A percentile compares a stretch with the other conserved stretches of the same genome.
Conservation (phyloP, 441 rosid genomes). For the Arabidopsis lyrata region DNA sequence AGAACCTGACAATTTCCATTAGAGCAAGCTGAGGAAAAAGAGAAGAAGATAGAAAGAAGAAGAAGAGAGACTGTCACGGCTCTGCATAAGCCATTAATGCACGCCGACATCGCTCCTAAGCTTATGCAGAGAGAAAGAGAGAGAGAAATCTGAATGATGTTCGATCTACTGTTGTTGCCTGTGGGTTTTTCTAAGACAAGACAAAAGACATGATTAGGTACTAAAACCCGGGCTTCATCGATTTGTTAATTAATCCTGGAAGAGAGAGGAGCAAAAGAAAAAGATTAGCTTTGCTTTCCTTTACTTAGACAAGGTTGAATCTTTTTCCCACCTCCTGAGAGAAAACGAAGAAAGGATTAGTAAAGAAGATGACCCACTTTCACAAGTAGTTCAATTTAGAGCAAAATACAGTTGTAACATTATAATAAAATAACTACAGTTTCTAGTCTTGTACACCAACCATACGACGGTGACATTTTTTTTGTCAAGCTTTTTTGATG, state of each 20-base stretch:
- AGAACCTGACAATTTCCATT: conserved; percentile 64
- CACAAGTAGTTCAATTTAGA: conserved; percentile 23
- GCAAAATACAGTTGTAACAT: conserved; percentile 2
- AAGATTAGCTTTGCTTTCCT: neutral
- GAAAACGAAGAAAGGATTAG: conserved; percentile 5
- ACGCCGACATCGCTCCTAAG: conserved; percentile 62
- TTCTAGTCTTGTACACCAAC: conserved; percentile 19
- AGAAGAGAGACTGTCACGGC: conserved; percentile 47
- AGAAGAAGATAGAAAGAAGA: conserved; percentile 43
- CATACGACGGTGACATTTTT: neutral
- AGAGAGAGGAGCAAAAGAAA: conserved; percentile 11
- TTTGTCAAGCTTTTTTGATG: neutral
- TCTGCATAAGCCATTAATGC: conserved; percentile 63
- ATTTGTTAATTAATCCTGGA: conserved; percentile 39
- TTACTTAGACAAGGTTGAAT: conserved; percentile 34
- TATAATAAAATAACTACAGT: conserved; percentile 1
- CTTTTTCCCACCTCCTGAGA: conserved; percentile 40
- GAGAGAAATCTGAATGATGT: conserved; percentile 34
- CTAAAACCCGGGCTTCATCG: conserved; percentile 50
- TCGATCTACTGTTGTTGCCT: conserved; percentile 44
- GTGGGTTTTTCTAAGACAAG: conserved; percentile 40
- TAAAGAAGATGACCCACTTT: conserved; percentile 38
- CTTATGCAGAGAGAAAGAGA: conserved; percentile 52
- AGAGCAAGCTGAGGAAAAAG: conserved; percentile 56
- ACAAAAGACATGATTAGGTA: conserved; percentile 43